Conservation (phyloP, 345 rosid species). For the Murraya koenigii region DNA sequence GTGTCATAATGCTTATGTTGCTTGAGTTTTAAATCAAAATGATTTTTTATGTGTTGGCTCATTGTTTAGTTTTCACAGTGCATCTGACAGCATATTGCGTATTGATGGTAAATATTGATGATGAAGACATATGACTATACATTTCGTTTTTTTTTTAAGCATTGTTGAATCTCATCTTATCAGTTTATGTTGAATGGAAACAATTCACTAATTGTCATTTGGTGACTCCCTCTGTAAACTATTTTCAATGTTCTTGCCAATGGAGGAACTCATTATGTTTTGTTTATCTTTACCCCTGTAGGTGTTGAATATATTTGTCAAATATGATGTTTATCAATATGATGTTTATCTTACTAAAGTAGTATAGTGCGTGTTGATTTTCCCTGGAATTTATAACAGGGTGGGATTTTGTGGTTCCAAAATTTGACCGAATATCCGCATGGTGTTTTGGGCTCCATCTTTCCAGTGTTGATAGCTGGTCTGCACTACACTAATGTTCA, state of each 20-base stretch:
- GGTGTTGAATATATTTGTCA: not conserved
- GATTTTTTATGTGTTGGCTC: not conserved
- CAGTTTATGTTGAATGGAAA: not conserved
- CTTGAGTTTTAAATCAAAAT: not conserved
- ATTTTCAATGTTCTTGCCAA: not conserved
- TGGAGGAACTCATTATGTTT: not conserved
- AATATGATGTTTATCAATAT: conserved; percentile 2
- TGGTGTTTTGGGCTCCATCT: conserved; percentile 58
- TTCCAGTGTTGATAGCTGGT: conserved; percentile 70
- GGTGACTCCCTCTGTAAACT: not conserved
- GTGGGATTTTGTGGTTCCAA: conserved; percentile 92
- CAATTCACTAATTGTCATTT: not conserved
- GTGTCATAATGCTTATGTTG: not conserved
- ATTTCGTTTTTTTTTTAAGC: no score
- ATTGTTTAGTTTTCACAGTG: not conserved
- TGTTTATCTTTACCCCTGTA: not conserved
- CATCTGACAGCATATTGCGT: not conserved
- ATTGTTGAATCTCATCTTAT: not conserved
- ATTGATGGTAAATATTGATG: no score
- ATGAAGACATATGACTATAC: no score
- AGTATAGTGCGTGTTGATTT: not conserved
- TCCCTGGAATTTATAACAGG: conserved; percentile 50
- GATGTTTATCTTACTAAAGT: not conserved
- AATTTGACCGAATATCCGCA: conserved; percentile 78
- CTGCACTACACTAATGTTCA: conserved; percentile 80